Percentiles rank a stretch among this genome's conserved stretches.
These are phyloP conservation scores for Lecanicillium sp. DNA, from an alignment of 2,329 filamentous ascomycete species.

Conservation along the genomic window DNA sequence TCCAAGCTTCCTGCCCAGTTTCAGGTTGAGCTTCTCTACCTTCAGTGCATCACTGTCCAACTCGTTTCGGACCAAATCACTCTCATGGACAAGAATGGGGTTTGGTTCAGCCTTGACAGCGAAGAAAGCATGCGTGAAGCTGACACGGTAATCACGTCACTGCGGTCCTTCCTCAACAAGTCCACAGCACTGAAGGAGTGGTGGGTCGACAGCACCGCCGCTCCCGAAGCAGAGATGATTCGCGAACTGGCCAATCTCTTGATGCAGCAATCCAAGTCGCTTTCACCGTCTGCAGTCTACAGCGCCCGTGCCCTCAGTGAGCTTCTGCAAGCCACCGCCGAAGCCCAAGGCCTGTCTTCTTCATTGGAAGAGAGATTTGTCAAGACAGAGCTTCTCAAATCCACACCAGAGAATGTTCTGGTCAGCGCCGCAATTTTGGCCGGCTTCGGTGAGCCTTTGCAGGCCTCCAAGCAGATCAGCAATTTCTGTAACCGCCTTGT, in stretches of 20 bases:
- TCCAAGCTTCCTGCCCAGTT: constrained; percentile 33
- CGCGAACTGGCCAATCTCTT: constrained; percentile 39
- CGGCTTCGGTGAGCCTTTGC: constrained; percentile 46
- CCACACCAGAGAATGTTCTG: constrained; percentile 40
- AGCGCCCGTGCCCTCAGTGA: constrained; percentile 46
- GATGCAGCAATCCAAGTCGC: constrained; percentile 35
- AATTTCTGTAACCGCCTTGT: constrained; percentile 55
- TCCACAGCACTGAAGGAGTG: constrained; percentile 27
- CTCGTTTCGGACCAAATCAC: constrained; percentile 51
- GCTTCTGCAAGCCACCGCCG: constrained; percentile 41
- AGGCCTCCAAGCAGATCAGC: constrained; percentile 41
- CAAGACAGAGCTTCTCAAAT: constrained; percentile 41
- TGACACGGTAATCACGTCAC: constrained; percentile 37
- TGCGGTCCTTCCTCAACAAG: constrained; percentile 31
- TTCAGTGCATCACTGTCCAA: constrained; percentile 45
- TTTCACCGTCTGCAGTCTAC: constrained; percentile 44
- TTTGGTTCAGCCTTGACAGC: constrained; percentile 40
- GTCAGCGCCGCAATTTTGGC: constrained; percentile 44
- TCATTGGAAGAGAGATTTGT: constrained; percentile 43
- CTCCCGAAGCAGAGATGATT: constrained; percentile 31
- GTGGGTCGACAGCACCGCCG: constrained; percentile 33
- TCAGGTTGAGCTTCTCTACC: constrained; percentile 45
- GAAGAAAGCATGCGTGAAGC: constrained; percentile 32
- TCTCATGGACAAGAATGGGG: constrained; percentile 33
- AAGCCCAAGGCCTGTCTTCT: constrained; percentile 40